Conservation (phyloP, 2,329 filamentous ascomycete genomes). For the Sporothrix humicola region DNA sequence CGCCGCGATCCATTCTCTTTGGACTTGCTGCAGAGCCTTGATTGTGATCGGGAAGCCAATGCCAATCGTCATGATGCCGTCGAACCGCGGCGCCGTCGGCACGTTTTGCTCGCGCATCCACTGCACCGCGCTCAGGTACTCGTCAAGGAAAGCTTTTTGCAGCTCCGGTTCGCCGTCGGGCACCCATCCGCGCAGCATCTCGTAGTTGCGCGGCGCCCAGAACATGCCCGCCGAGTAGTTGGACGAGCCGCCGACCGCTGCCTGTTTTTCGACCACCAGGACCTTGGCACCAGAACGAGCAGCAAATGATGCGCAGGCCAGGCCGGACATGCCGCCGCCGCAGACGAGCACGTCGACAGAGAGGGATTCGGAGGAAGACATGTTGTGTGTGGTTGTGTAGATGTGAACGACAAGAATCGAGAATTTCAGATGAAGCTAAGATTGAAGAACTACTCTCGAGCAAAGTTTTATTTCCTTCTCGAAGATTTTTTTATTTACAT, state of each 20-base stretch:
- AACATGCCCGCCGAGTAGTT: conserved; percentile 26
- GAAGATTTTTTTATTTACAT: neutral
- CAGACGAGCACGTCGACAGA: conserved; percentile 21
- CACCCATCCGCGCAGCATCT: conserved; percentile 15
- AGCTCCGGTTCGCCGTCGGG: neutral
- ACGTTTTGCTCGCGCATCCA: conserved; percentile 18
- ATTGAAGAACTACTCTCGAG: neutral
- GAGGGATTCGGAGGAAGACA: neutral
- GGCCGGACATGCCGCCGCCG: conserved; percentile 21
- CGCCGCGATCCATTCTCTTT: neutral
- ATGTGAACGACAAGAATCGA: neutral
- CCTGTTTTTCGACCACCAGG: conserved; percentile 16
- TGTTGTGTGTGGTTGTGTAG: neutral
- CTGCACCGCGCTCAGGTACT: conserved; percentile 7
- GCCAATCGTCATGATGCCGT: conserved; percentile 27
- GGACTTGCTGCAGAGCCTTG: neutral
- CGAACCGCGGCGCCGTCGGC: neutral
- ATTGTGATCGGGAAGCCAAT: conserved; percentile 22
- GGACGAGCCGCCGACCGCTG: conserved; percentile 7
- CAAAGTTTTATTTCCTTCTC: neutral
- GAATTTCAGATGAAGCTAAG: neutral
- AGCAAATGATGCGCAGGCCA: neutral
- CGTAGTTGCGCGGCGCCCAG: conserved; percentile 20
- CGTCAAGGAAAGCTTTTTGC: conserved; percentile 16
- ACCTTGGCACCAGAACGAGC: neutral